A percentile compares a stretch with the other conserved stretches of the same genome.
Evolutionary conservation across 2,329 filamentous ascomycete species (phyloP).

Genomic region (Claviceps sp.): DNA sequence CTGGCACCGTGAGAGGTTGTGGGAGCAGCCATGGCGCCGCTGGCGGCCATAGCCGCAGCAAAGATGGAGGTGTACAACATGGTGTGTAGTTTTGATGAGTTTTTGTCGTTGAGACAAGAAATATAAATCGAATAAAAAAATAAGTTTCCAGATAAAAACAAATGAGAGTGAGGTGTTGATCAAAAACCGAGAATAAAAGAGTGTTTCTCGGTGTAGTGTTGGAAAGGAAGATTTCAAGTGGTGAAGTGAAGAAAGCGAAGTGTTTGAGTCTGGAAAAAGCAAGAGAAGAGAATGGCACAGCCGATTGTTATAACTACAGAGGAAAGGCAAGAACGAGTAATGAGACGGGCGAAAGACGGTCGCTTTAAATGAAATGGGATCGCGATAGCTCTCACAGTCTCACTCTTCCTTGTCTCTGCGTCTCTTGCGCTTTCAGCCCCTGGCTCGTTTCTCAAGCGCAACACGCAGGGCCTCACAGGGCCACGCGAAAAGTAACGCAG

Average conservation of each 20-base stretch:
- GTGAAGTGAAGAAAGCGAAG: not conserved
- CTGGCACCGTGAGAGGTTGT: not conserved
- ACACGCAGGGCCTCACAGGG: no score
- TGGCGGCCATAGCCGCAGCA: not conserved
- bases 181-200: not conserved
- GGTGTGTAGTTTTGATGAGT: not conserved
- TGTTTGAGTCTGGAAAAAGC: not conserved
- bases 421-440: not conserved
- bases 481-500: not conserved
- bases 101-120: not conserved
- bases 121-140: not conserved
- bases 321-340: not conserved
- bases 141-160: not conserved
- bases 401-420: not conserved
- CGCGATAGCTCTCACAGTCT: not conserved
- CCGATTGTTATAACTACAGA: not conserved
- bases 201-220: not conserved
- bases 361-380: not conserved
- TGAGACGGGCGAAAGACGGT: not conserved
- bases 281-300: not conserved
- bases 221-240: not conserved
- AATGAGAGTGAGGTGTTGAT: not conserved
- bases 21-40: not conserved
- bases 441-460: not conserved
- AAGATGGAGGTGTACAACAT: not conserved